A percentile compares a stretch with the other conserved stretches of the same genome.
Evolutionary conservation across 805 yeast species (phyloP).

Genomic region (Clavispora asparagi): DNA sequence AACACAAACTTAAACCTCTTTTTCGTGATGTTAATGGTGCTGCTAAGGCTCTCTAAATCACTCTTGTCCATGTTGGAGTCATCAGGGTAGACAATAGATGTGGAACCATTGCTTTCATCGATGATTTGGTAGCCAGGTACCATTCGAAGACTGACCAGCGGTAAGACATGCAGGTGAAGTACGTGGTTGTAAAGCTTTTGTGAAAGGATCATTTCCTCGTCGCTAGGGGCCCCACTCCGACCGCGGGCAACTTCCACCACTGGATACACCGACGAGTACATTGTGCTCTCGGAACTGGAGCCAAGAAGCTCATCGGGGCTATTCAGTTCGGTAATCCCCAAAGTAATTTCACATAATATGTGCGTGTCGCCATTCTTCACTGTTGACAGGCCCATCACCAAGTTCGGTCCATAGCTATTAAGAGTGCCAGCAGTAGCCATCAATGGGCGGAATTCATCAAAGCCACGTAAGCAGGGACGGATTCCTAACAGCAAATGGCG

Average conservation of each 20-base stretch:
- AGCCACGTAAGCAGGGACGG: conserved; percentile 69
- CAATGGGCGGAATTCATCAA: conserved; percentile 66
- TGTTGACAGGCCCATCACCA: conserved; percentile 61
- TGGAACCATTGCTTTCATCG: conserved; percentile 12
- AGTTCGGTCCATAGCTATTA: conserved; percentile 31
- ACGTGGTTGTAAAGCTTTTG: conserved; percentile 61
- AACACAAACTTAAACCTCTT: conserved; percentile 43
- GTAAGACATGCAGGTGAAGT: conserved; percentile 50
- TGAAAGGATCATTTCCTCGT: conserved; percentile 74
- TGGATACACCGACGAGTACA: conserved; percentile 51
- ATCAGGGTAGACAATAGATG: conserved; percentile 55
- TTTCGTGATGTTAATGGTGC: conserved; percentile 14
- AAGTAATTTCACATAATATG: conserved; percentile 65
- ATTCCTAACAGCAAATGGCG: conserved; percentile 70
- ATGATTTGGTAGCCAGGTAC: conserved; percentile 14
- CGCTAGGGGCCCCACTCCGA: conserved; percentile 73
- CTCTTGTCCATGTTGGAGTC: conserved; percentile 21
- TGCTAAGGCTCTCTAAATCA: conserved; percentile 16
- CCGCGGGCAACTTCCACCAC: conserved; percentile 76
- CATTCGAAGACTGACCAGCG: conserved; percentile 16
- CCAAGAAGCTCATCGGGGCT: conserved; percentile 21
- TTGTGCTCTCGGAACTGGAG: conserved; percentile 15
- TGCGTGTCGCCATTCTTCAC: conserved; percentile 68
- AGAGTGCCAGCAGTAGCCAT: conserved; percentile 29
- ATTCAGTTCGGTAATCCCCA: conserved; percentile 58